Percentiles rank a stretch among this genome's conserved stretches.
These are phyloP conservation scores for Hypoxylon crocopeplum DNA, from an alignment of 495 filamentous ascomycete species.

Conservation along the genomic window DNA sequence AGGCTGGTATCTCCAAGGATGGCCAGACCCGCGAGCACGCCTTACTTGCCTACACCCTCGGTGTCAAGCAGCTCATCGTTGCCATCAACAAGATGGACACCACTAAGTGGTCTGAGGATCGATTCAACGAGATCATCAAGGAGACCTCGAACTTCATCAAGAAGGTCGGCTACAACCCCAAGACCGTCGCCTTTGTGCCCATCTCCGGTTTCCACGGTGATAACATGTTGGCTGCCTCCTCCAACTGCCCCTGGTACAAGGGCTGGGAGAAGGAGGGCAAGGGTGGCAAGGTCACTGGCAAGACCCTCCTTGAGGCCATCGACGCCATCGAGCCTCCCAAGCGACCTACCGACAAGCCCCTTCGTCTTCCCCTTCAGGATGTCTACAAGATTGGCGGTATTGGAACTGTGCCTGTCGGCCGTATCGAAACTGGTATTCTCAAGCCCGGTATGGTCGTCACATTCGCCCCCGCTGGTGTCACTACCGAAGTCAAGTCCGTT, in stretches of 20 bases:
- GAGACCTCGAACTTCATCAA: constrained; percentile 99
- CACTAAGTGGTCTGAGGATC: constrained; percentile 94
- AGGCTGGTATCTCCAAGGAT: constrained; percentile 99
- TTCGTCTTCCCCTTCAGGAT: constrained; percentile 99
- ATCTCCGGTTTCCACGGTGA: constrained; percentile 99
- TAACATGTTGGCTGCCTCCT: constrained; percentile 95
- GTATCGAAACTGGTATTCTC: constrained; percentile 99
- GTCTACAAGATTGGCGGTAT: constrained; percentile 99
- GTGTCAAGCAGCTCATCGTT: constrained; percentile 99
- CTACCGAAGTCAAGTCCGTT: constrained; percentile 99
- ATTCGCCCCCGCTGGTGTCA: constrained; percentile 96
- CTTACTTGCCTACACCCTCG: constrained; percentile 99
- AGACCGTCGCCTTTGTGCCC: constrained; percentile 95
- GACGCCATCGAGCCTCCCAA: constrained; percentile 92
- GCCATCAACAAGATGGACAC: constrained; percentile 99
- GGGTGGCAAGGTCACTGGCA: constrained; percentile 84
- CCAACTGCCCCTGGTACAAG: constrained; percentile 99
- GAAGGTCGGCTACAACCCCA: constrained; percentile 99
- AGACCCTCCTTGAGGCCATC: constrained; percentile 99
- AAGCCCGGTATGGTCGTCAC: constrained; percentile 97
- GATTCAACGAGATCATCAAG: constrained; percentile 99
- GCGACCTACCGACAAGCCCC: constrained; percentile 96
- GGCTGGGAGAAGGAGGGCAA: constrained; percentile 99
- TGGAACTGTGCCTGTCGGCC: constrained; percentile 98
- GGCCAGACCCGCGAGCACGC: constrained; percentile 99